A percentile compares a stretch with the other conserved stretches of the same genome.
Conservation (phyloP, 202 grass and related monocot species). For the Bolboschoenoplectus hybrid region DNA sequence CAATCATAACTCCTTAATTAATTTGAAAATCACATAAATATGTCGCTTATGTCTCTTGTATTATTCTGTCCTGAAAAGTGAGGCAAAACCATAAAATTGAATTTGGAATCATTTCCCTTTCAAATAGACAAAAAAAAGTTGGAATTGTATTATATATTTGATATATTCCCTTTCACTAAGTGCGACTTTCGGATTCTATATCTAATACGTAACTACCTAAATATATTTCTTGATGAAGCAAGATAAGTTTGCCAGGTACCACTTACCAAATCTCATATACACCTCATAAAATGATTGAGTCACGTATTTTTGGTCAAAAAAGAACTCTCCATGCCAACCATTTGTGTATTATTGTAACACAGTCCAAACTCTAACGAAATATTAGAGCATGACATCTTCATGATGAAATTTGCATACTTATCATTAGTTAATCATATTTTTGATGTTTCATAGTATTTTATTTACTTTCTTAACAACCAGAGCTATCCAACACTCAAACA, state of each 20-base stretch:
- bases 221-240: conserved; percentile 1
- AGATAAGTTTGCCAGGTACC: conserved; percentile 22
- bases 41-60: no score
- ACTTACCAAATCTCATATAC: neutral
- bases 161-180: conserved; percentile 19
- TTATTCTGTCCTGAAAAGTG: neutral
- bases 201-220: neutral
- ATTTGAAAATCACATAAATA: neutral
- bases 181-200: conserved; percentile 20
- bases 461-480: no score
- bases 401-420: no score
- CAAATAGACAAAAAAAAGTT: neutral
- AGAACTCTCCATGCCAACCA: conserved; percentile 14
- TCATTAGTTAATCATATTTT: no score
- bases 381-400: neutral
- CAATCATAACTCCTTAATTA: no score
- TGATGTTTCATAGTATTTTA: no score
- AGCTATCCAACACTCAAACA: no score
- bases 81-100: neutral
- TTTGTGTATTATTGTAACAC: neutral
- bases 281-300: conserved; percentile 22
- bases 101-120: neutral
- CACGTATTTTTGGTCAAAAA: neutral
- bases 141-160: neutral
- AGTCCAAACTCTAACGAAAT: neutral